Evolutionary conservation across 768 basidiomycete species (phyloP).

Genomic region (Serendipita sp.): DNA sequence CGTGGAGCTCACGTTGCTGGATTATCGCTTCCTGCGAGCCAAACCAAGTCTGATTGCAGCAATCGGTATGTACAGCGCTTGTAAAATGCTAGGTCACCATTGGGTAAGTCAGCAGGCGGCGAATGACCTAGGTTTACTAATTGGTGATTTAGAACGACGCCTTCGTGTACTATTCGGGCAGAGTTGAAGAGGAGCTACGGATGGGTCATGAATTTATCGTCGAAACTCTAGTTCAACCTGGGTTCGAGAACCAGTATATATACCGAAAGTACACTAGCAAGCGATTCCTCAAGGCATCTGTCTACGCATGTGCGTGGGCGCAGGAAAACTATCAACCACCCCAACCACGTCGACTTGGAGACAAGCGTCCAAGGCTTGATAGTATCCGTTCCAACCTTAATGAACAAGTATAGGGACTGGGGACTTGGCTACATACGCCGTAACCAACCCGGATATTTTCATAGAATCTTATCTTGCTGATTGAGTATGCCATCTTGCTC

Average conservation of each 20-base stretch:
- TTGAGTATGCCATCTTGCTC: too few species aligned
- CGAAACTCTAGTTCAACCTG: constrained; percentile 62
- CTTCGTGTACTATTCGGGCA: constrained; percentile 86
- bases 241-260: constrained; percentile 72
- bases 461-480: too few species aligned
- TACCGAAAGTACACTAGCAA: constrained; percentile 95
- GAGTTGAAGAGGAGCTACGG: constrained; percentile 72
- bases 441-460: too few species aligned
- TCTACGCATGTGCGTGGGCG: constrained; percentile 29
- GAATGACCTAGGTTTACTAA: neutral
- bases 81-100: constrained; percentile 82
- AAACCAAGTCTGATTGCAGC: constrained; percentile 91
- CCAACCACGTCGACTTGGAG: neutral
- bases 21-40: constrained; percentile 79
- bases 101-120: constrained; percentile 54
- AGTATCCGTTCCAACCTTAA: too few species aligned
- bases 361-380: neutral
- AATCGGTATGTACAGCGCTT: constrained; percentile 91
- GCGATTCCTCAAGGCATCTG: constrained; percentile 78
- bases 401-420: too few species aligned
- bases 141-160: constrained; percentile 48
- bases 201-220: constrained; percentile 68
- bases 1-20: constrained; percentile 87
- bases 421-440: too few species aligned
- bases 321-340: constrained; percentile 9